Evolutionary conservation across 306 rosid genomes (phyloP), one percentile per base, ranked within the genome.

Genomic region (Begonia loranthoides): DNA sequence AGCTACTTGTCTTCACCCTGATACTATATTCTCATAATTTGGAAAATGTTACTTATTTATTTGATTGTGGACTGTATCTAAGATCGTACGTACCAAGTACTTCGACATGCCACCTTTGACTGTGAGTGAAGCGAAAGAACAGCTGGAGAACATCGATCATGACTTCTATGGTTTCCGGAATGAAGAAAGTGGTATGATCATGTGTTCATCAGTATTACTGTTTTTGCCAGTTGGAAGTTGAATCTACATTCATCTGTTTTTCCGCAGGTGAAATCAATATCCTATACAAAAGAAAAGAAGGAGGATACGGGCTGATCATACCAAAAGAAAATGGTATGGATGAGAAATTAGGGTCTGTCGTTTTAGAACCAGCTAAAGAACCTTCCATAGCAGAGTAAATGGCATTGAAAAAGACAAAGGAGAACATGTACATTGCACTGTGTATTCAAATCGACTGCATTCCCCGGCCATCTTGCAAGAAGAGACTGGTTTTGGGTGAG

Each of bases 81-180:
- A 88, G 96, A 81, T 89, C 66, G 83, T 85, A 43, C 94, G 95
- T 45, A 89, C 83, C 46, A 85, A 89, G 51, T 80, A 82, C 81
- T 82, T 89, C 24, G 95, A 89, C 70, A 89, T 89, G 87, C 97
- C 95, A 3, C 97, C 97, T 10, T 73, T 89, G 77, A 85, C 97
- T 2, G 85, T 89, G 49, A 52, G 76, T 22, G 95, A 89, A 74
- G 95, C 97, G 57, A 72, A 82, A 50, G 83, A 89, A 57, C 97
- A 89, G 62, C 81, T 89, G 44, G 89, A 75, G 65, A 84, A 82
- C 59, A 67, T 89, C 70, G 79, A 82, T 70, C 97, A 89, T 50
- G 94, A 80, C 75, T 85, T 89, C 58, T 89, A 85, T 64, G 95
- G 67, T 68, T 89, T 89, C 67, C 75, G 87, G 67, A 89, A 89